phyloP scores from a whole-genome alignment of 2,329 filamentous ascomycete genomes.

The Fusarium poae region DNA sequence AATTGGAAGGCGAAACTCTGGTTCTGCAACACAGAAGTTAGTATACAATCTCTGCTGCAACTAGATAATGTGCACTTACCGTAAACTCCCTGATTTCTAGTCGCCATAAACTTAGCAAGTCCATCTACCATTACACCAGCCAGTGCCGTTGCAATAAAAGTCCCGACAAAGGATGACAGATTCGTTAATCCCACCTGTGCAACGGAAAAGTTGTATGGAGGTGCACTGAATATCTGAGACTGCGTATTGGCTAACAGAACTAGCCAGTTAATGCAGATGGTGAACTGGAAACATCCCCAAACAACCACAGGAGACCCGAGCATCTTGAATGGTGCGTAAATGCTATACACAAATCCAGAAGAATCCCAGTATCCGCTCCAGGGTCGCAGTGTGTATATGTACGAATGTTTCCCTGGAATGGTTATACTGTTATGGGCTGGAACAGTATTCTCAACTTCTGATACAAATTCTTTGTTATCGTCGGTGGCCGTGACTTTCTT shows the following conservation, averaged over 20 bases:
- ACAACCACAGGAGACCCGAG: conserved; percentile 5
- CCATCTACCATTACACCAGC: background rate
- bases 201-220: conserved; percentile 6
- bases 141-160: background rate
- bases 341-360: background rate
- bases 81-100: background rate
- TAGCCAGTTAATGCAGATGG: background rate
- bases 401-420: accelerated
- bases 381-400: background rate
- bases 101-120: background rate
- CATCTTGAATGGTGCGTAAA: conserved; percentile 4
- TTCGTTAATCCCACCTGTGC: background rate
- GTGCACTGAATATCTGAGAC: background rate
- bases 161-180: background rate
- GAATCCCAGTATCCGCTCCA: conserved; percentile 3
- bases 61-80: background rate
- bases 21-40: background rate
- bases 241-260: accelerated
- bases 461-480: background rate
- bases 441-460: background rate
- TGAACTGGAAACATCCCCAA: conserved; percentile 4
- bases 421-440: accelerated
- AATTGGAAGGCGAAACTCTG: conserved; percentile 9
- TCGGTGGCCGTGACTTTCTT: accelerated
- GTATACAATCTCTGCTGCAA: background rate